Conservation (phyloP, 345 rosid species). For the Pistacia atlantica region DNA sequence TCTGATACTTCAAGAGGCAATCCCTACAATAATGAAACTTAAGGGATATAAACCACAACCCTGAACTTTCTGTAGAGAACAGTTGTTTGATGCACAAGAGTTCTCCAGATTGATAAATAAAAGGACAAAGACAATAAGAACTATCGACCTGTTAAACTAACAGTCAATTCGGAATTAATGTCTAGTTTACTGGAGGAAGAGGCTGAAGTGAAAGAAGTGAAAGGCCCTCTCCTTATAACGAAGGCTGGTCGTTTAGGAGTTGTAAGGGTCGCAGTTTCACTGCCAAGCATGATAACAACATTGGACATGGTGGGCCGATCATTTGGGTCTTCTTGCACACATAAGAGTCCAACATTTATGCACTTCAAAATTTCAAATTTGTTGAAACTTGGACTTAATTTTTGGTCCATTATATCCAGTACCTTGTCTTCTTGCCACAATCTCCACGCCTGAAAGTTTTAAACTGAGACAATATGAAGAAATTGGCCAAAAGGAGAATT, state of each 20-base stretch:
- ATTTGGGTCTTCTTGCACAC: constrained; percentile 56
- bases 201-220: constrained; percentile 29
- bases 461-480: neutral
- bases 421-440: constrained; percentile 45
- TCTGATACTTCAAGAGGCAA: too few relatives aligned
- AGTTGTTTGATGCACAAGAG: too few relatives aligned
- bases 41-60: too few relatives aligned
- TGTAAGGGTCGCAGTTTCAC: constrained; percentile 36
- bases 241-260: constrained; percentile 55
- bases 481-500: neutral
- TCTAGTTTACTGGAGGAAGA: constrained; percentile 45
- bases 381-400: constrained; percentile 24
- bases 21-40: too few relatives aligned
- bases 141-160: constrained; percentile 50
- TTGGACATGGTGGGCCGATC: constrained; percentile 60
- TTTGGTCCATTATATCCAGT: constrained; percentile 40
- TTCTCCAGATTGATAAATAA: too few relatives aligned
- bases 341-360: constrained; percentile 54
- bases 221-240: constrained; percentile 30
- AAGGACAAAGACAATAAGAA: too few relatives aligned
- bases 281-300: constrained; percentile 50
- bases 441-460: constrained; percentile 49
- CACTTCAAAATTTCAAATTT: constrained; percentile 38
- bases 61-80: too few relatives aligned
- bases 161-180: constrained; percentile 43